Evolutionary conservation across 1,139 yeast genomes (phyloP).

Genomic region (Suhomyces maxii): DNA sequence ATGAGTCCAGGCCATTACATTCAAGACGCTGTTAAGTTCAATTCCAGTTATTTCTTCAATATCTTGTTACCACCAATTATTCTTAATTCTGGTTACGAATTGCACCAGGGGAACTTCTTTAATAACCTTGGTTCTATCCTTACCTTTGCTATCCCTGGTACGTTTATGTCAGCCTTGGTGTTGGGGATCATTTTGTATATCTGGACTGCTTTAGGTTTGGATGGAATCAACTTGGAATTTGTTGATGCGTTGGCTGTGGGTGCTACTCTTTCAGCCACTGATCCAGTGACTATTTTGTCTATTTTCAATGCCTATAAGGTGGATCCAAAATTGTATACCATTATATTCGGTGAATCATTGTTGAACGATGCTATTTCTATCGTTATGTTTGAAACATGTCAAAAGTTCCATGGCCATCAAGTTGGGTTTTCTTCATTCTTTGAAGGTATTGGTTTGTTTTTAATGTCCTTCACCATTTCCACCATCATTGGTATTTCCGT

Average conservation of each 20-base stretch:
- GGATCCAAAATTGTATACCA: conserved; percentile 94
- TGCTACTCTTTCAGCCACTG: conserved; percentile 96
- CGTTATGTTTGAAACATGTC: conserved; percentile 99
- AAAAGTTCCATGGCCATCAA: conserved; percentile 84
- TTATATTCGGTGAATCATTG: conserved; percentile 93
- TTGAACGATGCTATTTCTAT: conserved; percentile 97
- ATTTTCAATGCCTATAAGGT: conserved; percentile 97
- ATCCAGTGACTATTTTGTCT: conserved; percentile 94
- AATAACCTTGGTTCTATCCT: conserved; percentile 87
- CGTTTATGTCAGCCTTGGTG: conserved; percentile 87
- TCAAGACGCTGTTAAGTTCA: conserved; percentile 95
- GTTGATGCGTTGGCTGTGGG: conserved; percentile 97
- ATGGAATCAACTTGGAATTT: conserved; percentile 82
- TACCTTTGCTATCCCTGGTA: conserved; percentile 96
- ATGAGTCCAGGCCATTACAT: conserved; percentile 94
- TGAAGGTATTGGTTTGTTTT: conserved; percentile 90
- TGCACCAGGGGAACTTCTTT: conserved; percentile 94
- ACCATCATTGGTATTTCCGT: conserved; percentile 84
- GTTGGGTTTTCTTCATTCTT: conserved; percentile 77
- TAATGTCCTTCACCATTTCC: conserved; percentile 93
- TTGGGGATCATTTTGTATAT: conserved; percentile 80
- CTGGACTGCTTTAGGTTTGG: conserved; percentile 92
- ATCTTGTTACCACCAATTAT: conserved; percentile 94
- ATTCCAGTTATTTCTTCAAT: conserved; percentile 91
- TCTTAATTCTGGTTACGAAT: conserved; percentile 91